Percentiles rank a stretch among this genome's conserved stretches.
phyloP scores from a whole-genome alignment of 306 rosid genomes.

The Rosa persica region DNA sequence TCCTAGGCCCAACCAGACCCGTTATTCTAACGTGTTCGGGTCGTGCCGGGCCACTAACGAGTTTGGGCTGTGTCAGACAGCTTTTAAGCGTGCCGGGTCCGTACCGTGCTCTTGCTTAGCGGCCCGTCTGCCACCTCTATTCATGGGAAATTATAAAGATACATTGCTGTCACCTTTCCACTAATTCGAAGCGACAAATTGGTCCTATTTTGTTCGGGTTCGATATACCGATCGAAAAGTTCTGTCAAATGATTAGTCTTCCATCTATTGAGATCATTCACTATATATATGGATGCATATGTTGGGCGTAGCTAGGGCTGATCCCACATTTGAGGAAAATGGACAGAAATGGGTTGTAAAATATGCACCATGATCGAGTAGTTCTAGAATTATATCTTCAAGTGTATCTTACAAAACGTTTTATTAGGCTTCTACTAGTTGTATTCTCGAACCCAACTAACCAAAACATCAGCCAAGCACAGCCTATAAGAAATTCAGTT shows the following conservation, averaged over 20 bases:
- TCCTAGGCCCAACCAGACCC: too few species aligned
- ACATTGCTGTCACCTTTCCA: not conserved
- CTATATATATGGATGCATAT: conserved; percentile 24
- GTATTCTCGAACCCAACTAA: too few species aligned
- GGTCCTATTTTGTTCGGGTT: conserved; percentile 42
- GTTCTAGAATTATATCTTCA: too few species aligned
- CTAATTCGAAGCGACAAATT: conserved; percentile 8
- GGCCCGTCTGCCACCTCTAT: too few species aligned
- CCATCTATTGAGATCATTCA: not conserved
- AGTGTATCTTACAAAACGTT: not conserved
- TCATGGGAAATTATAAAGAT: not conserved
- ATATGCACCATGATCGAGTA: conserved; percentile 30
- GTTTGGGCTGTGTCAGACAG: too few species aligned
- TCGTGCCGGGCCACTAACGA: too few species aligned
- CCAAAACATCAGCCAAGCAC: not conserved
- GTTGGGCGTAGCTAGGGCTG: conserved; percentile 27
- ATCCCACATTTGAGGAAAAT: conserved; percentile 74
- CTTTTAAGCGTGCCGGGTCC: too few species aligned
- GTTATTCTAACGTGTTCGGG: too few species aligned
- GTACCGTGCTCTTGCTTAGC: too few species aligned
- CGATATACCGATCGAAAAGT: not conserved
- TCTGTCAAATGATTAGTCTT: not conserved
- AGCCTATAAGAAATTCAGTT: not conserved
- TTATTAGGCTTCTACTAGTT: too few species aligned
- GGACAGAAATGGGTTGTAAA: conserved; percentile 51